A percentile compares a stretch with the other conserved stretches of the same genome.
phyloP scores from a whole-genome alignment of 305 asterid species.

The Ajuga reptans region DNA sequence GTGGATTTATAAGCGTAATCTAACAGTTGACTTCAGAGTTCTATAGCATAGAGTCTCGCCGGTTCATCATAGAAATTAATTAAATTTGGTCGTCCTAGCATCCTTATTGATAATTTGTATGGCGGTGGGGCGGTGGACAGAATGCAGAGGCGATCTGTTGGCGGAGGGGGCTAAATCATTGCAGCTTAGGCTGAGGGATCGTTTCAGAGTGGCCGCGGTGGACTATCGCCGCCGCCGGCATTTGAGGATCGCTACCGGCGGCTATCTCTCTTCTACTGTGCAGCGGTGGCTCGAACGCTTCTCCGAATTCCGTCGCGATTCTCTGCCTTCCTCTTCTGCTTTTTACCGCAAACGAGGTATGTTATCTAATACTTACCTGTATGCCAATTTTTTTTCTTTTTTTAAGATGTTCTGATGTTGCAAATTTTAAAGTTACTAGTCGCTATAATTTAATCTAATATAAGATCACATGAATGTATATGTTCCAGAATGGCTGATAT shows the following conservation, averaged over 20 bases:
- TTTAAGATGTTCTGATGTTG: not conserved
- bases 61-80: not conserved
- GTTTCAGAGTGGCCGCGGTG: conserved; percentile 76
- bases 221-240: conserved; percentile 47
- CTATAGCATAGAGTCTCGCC: not conserved
- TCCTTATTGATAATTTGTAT: conserved; percentile 24
- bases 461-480: not conserved
- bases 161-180: conserved; percentile 67
- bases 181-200: conserved; percentile 59
- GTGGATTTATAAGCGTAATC: conserved; percentile 10
- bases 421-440: not conserved
- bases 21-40: not conserved
- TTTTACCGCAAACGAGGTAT: conserved; percentile 73
- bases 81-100: not conserved
- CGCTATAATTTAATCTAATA: too few relatives aligned
- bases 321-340: conserved; percentile 57
- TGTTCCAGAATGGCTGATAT: not conserved
- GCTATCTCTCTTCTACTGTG: conserved; percentile 44
- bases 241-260: conserved; percentile 28
- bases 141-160: conserved; percentile 54
- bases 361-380: not conserved
- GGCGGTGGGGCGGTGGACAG: conserved; percentile 66
- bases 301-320: conserved; percentile 55
- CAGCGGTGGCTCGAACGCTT: conserved; percentile 57
- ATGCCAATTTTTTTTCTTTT: not conserved